Percentiles rank a stretch among this genome's conserved stretches.
phyloP scores from a whole-genome alignment of 805 yeast genomes.

The Suhomyces sp. region DNA sequence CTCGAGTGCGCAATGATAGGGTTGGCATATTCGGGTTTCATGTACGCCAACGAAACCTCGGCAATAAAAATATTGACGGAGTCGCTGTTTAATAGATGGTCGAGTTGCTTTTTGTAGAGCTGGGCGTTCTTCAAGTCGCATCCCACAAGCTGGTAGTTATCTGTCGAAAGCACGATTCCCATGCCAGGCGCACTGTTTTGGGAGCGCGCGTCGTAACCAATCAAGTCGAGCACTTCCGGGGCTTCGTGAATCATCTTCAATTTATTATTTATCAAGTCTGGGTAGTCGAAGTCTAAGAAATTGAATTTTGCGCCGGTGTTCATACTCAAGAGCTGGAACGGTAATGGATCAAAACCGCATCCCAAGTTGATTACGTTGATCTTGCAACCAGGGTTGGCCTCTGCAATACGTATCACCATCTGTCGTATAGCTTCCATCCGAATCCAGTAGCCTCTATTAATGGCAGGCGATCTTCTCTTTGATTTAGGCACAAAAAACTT shows the following conservation, averaged over 20 bases:
- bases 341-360: conserved; percentile 62
- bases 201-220: conserved; percentile 14
- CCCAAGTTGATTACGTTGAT: conserved; percentile 65
- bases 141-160: conserved; percentile 55
- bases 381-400: conserved; percentile 16
- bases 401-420: conserved; percentile 47
- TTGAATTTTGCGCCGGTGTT: conserved; percentile 15
- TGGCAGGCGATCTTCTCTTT: conserved; percentile 72
- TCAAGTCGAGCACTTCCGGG: conserved; percentile 43
- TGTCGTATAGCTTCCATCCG: conserved; percentile 67
- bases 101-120: conserved; percentile 34
- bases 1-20: conserved; percentile 51
- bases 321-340: conserved; percentile 32
- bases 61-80: conserved; percentile 63
- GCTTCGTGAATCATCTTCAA: conserved; percentile 48
- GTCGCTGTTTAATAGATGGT: conserved; percentile 22
- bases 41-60: conserved; percentile 80
- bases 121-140: conserved; percentile 59
- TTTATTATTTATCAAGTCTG: conserved; percentile 61
- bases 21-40: conserved; percentile 67
- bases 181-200: conserved; percentile 16
- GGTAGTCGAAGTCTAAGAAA: conserved; percentile 74
- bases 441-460: conserved; percentile 81
- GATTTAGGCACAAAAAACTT: conserved; percentile 63
- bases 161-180: conserved; percentile 30